Percentiles rank a stretch among this genome's conserved stretches.
Conservation (phyloP, 768 basidiomycete genomes). For the Auricularia cornea region DNA sequence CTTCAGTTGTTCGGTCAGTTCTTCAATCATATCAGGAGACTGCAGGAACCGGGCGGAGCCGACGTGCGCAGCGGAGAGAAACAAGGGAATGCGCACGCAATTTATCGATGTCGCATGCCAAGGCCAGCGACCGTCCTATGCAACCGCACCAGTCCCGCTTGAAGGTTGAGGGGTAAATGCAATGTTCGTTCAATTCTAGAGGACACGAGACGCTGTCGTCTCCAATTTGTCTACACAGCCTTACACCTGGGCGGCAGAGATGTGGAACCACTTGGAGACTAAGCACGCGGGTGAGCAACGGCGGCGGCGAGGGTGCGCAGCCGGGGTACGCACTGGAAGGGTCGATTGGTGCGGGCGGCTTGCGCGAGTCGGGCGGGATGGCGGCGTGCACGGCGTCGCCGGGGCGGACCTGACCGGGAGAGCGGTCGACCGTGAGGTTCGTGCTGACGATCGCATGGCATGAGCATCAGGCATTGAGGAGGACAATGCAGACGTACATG, state of each 20-base stretch:
- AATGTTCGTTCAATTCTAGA: too few relatives aligned
- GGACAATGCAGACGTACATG: constrained; percentile 51
- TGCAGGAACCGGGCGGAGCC: too few relatives aligned
- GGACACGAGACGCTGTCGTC: too few relatives aligned
- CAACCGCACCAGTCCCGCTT: too few relatives aligned
- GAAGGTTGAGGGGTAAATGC: too few relatives aligned
- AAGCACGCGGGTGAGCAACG: too few relatives aligned
- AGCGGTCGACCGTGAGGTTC: constrained; percentile 70
- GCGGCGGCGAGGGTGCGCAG: constrained; percentile 1
- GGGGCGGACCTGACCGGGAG: constrained; percentile 57
- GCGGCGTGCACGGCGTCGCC: constrained; percentile 54
- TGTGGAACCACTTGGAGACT: constrained; percentile 19
- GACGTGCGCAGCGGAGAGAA: too few relatives aligned
- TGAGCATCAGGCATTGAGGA: background rate
- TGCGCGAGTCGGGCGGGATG: constrained; percentile 72
- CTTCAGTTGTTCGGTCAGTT: too few relatives aligned
- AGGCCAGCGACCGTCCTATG: too few relatives aligned
- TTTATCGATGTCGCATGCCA: too few relatives aligned
- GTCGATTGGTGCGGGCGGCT: constrained; percentile 82
- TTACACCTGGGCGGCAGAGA: constrained; percentile 16
- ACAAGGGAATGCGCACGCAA: too few relatives aligned
- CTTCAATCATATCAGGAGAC: too few relatives aligned
- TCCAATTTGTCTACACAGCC: background rate
- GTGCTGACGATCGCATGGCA: constrained; percentile 38
- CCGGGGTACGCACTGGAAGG: constrained; percentile 73